Percentiles rank a stretch among this genome's conserved stretches.
Conservation (phyloP, 2,329 filamentous ascomycete genomes). For the Exophiala viscosa region DNA sequence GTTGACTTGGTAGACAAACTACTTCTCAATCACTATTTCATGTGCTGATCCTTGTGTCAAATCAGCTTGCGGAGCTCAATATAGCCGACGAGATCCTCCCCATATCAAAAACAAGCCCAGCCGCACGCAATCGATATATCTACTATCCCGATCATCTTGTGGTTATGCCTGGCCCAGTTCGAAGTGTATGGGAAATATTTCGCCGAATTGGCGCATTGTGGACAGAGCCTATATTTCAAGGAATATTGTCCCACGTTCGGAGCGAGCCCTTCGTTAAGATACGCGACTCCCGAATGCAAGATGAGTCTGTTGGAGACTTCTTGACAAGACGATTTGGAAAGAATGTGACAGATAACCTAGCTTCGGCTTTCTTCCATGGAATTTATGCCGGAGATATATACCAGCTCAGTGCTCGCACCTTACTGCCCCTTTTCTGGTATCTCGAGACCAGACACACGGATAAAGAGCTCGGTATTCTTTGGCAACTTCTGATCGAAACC, state of each 20-base stretch:
- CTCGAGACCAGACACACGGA: conserved; percentile 39
- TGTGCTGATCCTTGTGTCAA: conserved; percentile 4
- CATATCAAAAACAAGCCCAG: conserved; percentile 49
- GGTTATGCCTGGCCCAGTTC: conserved; percentile 50
- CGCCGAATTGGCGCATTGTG: conserved; percentile 37
- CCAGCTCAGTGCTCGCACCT: conserved; percentile 68
- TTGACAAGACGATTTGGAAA: conserved; percentile 54
- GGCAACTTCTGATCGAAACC: conserved; percentile 5
- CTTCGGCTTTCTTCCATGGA: conserved; percentile 75
- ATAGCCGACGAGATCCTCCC: conserved; percentile 56
- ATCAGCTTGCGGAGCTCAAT: conserved; percentile 56
- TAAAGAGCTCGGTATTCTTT: conserved; percentile 4
- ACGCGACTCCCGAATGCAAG: conserved; percentile 42
- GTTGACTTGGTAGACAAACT: conserved; percentile 62
- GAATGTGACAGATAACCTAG: conserved; percentile 64
- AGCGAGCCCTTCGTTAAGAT: conserved; percentile 26
- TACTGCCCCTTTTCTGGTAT: conserved; percentile 52
- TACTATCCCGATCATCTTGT: conserved; percentile 86
- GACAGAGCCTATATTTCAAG: conserved; percentile 56
- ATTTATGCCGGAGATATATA: conserved; percentile 89
- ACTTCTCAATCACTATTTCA: background rate
- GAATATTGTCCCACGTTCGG: conserved; percentile 37
- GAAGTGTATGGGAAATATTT: conserved; percentile 30
- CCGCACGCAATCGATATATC: conserved; percentile 67
- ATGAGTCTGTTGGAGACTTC: conserved; percentile 71